Evolutionary conservation across 345 rosid species (phyloP).

Genomic region (Moricandia moricandioides): DNA sequence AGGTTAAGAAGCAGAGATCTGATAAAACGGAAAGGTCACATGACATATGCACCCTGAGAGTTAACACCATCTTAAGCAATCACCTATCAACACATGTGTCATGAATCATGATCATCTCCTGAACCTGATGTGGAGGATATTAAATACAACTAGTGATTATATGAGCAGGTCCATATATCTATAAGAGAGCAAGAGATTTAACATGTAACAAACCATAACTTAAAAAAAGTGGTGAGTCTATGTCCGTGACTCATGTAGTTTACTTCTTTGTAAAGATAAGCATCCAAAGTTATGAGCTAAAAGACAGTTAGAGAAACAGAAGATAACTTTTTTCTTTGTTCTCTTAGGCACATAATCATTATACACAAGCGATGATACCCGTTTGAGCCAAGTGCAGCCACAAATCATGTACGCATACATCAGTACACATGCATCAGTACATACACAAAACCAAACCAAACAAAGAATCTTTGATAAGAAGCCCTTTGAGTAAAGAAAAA

Average conservation of each 20-base stretch:
- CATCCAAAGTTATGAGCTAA: slow-evolving; percentile 5
- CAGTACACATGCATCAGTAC: not conserved
- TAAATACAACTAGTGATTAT: not conserved
- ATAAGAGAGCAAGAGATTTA: slow-evolving; percentile 7
- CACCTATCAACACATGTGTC: slow-evolving; percentile 3
- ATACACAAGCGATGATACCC: not conserved
- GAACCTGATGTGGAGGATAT: slow-evolving; percentile 29
- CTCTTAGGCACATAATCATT: not conserved
- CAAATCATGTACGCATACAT: not conserved
- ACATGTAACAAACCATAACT: slow-evolving; percentile 15
- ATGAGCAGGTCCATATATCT: slow-evolving; percentile 5
- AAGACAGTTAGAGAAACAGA: slow-evolving; percentile 1
- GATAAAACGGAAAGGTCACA: slow-evolving; percentile 41
- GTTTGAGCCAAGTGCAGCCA: not conserved
- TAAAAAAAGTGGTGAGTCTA: not conserved
- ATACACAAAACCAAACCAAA: not conserved
- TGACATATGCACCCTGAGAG: slow-evolving; percentile 32
- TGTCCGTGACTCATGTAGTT: slow-evolving; percentile 7
- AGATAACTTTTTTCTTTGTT: not conserved
- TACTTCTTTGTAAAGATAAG: not conserved
- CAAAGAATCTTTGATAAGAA: not conserved
- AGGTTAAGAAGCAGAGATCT: slow-evolving; percentile 40
- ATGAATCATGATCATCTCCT: not conserved
- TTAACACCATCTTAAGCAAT: slow-evolving; percentile 15
- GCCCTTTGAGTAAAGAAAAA: not conserved